phyloP scores from a whole-genome alignment of 768 basidiomycete species.

The Krasilnikovozyma curviuscula region DNA sequence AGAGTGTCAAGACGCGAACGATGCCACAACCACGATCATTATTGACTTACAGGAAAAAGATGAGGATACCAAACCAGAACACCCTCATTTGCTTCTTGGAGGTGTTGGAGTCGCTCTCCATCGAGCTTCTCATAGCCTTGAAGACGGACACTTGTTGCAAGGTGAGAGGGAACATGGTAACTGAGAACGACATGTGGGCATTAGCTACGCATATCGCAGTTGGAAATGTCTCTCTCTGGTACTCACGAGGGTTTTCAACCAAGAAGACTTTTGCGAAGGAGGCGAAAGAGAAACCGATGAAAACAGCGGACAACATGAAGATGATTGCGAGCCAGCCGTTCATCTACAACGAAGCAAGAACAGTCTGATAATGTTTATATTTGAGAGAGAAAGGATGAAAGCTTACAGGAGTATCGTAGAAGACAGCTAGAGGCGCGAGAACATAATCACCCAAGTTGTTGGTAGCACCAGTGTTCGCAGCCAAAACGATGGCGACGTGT shows the following conservation, averaged over 20 bases:
- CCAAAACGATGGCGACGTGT: slow-evolving; percentile 2
- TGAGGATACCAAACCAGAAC: slow-evolving; percentile 1
- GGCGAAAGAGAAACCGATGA: background rate
- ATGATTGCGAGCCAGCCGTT: slow-evolving; percentile 4
- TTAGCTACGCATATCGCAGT: no score
- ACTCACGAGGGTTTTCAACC: background rate
- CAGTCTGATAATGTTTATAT: no score
- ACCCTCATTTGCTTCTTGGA: background rate
- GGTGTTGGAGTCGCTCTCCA: background rate
- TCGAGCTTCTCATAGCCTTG: background rate
- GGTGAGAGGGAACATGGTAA: slow-evolving; percentile 1
- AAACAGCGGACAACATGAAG: background rate
- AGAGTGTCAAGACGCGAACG: background rate
- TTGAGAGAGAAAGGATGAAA: no score
- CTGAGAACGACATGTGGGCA: no score
- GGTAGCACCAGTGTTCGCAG: background rate
- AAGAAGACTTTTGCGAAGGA: background rate
- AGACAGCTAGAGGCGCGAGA: background rate
- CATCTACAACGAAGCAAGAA: no score
- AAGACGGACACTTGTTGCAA: background rate
- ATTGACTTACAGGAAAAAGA: no score
- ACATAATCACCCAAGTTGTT: slow-evolving; percentile 6
- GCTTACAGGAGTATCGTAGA: background rate
- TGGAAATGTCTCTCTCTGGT: no score
- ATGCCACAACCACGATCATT: background rate